Base-by-base conservation (phyloP, 2,329 filamentous ascomycete genomes). In the Fusarium phyllophilum region DNA sequence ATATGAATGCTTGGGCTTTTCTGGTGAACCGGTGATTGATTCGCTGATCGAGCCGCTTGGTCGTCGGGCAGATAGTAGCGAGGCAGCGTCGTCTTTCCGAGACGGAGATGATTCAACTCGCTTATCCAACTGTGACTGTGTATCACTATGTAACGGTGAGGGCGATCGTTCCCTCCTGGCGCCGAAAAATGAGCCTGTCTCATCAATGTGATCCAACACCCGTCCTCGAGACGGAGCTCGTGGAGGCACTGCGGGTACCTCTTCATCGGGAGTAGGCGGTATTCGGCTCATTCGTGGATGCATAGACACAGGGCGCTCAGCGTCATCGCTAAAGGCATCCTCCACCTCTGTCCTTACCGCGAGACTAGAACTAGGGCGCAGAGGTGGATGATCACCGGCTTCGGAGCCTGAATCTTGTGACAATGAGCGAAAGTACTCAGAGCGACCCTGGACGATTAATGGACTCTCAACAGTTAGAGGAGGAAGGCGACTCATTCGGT, bases 381-480 rank as follows among this genome's bases (percentile, higher is more conserved):
- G 76, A 39, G 81, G 77, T 36, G 81, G 79, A 18, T 79, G 78
- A 15, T 82, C 79, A 13, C 75, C 79, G 18, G 71, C 59, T 38
- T 89, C 88, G 8, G 87, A 87, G 45, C 84, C 84, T 5, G 86
- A 86, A 75, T 93, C 92, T 60, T 90, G 86, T 45, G 92, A 94
- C 76, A 92, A 83, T 61, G 92, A 93, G 45, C 94, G 92, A 80
- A 95, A 95, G 83, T 94, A 97, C 24, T 92, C 93, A 8, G 94
- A 93, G 72, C 94, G 90, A 74, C 90, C 91, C 79, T 93, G 92
- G 31, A 90, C 80, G 83, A 94, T 84, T 66, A 98, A 86, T 60
- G 96, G 95, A 77, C 94, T 94, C 68, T 93, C 92, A 42, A 94
- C 92, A 26, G 94, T 94, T 67, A 95, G 86, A 12, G 95, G 94